Conservation (phyloP, 192 early-diverging fungal species). For the Thoreauomyces humboldtii region DNA sequence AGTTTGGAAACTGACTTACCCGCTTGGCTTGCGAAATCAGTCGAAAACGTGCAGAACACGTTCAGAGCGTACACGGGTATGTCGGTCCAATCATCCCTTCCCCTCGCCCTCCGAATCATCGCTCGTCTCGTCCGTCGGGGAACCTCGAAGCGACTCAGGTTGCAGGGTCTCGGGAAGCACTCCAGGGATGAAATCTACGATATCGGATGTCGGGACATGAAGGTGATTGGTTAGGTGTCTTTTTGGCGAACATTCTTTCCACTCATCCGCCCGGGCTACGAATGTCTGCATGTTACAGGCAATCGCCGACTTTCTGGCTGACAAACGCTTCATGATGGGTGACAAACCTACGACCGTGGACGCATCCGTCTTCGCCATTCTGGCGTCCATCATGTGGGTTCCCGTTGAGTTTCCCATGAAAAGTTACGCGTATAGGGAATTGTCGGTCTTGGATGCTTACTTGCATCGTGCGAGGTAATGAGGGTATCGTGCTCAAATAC, state of each 20-base stretch:
- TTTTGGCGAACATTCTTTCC: conserved; percentile 3
- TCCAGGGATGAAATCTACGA: conserved; percentile 31
- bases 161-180: conserved; percentile 28
- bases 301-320: conserved; percentile 32
- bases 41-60: conserved; percentile 30
- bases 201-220: conserved; percentile 27
- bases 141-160: conserved; percentile 12
- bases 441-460: conserved; percentile 23
- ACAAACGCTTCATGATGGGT: conserved; percentile 33
- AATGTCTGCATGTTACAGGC: too few relatives aligned
- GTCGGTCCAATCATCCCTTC: neutral
- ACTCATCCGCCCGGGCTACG: neutral
- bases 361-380: conserved; percentile 34
- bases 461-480: conserved; percentile 29
- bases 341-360: conserved; percentile 18
- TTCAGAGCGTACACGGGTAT: conserved; percentile 28
- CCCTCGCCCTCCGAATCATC: conserved; percentile 8
- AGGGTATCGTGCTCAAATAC: neutral
- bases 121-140: neutral
- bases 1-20: too few relatives aligned
- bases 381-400: conserved; percentile 29
- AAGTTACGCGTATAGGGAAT: conserved; percentile 15
- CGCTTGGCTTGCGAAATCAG: too few relatives aligned
- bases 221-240: conserved; percentile 12
- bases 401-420: conserved; percentile 36